Evolutionary conservation across 129 eudicot species (phyloP).

Genomic region (Helianthus tuberosus): DNA sequence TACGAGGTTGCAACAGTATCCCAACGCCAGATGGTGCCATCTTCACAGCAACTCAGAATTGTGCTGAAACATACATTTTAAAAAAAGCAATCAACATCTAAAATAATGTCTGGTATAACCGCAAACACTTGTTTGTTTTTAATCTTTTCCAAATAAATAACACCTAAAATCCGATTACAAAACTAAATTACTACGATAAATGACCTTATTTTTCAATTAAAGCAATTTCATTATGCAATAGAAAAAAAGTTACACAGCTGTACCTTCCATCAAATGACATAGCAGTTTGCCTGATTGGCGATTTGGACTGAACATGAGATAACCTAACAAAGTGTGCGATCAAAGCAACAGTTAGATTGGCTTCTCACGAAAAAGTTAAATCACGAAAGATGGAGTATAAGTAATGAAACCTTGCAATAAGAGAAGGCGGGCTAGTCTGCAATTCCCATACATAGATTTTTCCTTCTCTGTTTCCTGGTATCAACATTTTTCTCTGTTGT

Average conservation of each 20-base stretch:
- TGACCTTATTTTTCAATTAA: not conserved
- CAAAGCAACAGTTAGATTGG: not conserved
- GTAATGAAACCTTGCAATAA: constrained; percentile 67
- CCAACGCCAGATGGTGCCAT: constrained; percentile 99
- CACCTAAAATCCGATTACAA: not conserved
- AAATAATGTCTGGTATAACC: not conserved
- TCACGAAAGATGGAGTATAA: not conserved
- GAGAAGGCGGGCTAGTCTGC: constrained; percentile 90
- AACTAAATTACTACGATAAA: no score
- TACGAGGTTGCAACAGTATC: constrained; percentile 80
- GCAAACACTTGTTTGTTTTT: not conserved
- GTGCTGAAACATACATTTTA: constrained; percentile 64
- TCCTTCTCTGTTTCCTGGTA: constrained; percentile 93
- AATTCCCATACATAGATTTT: constrained; percentile 96
- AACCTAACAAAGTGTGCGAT: constrained; percentile 48
- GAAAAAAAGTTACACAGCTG: not conserved
- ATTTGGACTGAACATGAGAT: constrained; percentile 86
- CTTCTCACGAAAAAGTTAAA: not conserved
- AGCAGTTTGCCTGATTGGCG: constrained; percentile 96
- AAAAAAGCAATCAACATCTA: not conserved
- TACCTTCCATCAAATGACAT: constrained; percentile 98
- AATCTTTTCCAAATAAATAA: not conserved
- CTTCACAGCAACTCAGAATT: constrained; percentile 93
- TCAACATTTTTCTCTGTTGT: not conserved
- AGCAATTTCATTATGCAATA: not conserved